Conservation (phyloP, 2,329 filamentous ascomycete species). For the Dactylellina sp. region DNA sequence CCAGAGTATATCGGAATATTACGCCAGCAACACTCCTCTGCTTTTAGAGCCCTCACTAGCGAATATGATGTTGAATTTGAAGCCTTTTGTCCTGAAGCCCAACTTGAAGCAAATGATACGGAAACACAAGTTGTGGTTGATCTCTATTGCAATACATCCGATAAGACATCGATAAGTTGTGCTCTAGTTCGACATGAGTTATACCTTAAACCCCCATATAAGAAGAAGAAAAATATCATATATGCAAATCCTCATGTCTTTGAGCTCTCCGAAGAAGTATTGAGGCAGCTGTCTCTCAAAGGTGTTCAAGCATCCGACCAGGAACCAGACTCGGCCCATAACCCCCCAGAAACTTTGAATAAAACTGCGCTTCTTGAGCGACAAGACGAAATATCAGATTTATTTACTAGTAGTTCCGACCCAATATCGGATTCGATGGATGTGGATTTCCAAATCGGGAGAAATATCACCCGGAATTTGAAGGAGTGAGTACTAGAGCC, state of each 20-base stretch:
- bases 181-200: background rate
- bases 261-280: background rate
- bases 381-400: conserved; percentile 26
- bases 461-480: background rate
- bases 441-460: conserved; percentile 9
- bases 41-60: background rate
- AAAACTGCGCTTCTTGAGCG: background rate
- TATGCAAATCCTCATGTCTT: conserved; percentile 23
- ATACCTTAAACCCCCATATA: conserved; percentile 4
- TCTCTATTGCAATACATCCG: background rate
- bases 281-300: background rate
- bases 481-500: conserved; percentile 30
- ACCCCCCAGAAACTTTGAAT: background rate
- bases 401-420: conserved; percentile 3
- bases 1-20: background rate
- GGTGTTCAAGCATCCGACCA: no score
- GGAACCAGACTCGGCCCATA: background rate
- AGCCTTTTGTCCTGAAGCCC: background rate
- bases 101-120: background rate
- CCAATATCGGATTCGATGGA: background rate
- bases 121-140: conserved; percentile 5
- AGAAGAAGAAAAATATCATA: conserved; percentile 3
- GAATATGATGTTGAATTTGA: conserved; percentile 7
- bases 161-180: background rate
- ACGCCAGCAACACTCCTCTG: background rate